Base-by-base conservation (phyloP, 192 early-diverging fungal species). In the Backusella tuberculispora region DNA sequence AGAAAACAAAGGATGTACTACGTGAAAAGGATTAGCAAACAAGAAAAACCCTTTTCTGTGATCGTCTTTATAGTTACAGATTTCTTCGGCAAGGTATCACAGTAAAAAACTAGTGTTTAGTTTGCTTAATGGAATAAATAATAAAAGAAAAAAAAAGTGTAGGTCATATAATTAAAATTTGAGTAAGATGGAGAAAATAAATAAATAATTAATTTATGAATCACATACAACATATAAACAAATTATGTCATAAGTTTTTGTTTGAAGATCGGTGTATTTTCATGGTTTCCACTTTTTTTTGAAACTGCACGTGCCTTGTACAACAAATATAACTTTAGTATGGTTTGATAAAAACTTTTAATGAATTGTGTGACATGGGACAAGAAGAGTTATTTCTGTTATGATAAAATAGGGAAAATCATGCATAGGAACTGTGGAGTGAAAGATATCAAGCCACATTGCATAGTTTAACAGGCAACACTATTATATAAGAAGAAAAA, bases 391-490 rank as follows among this genome's bases (percentile, higher is more conserved):
- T 60, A 56, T 24, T 56, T 56, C 53, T 56, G 24, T 9, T 56
- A 43, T 46, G 24, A 29, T 19, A 66, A 10, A 38, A 40, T 10
- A 66, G 65, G 37, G 37, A 66, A 66, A 40, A 21, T 66, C 21
- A 60, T 66, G 65, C 65, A 21, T 60, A 60, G 21, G 19, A 60
- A 60, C 53, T 60, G 53, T 60, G 53, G 53, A 60, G 53, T 60
- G 24, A 60, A 60, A 56, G 24, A 26, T 60, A 9, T 60, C 53
- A 60, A 60, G 21, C 53, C 21, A 60, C 53, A 60, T 43, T 60
- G 53, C 53, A 60, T 60, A 60, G 53, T 60, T 60, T 60, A 60
- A 60, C 53, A 60, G 53, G 26, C 19, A 60, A 43, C 21, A 60
- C 53, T 60, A 60, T 60, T 26, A 60, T 8, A 53, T 3, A 53